Evolutionary conservation across 495 filamentous ascomycete genomes (phyloP).

Genomic region (Tetracladium setigerum): DNA sequence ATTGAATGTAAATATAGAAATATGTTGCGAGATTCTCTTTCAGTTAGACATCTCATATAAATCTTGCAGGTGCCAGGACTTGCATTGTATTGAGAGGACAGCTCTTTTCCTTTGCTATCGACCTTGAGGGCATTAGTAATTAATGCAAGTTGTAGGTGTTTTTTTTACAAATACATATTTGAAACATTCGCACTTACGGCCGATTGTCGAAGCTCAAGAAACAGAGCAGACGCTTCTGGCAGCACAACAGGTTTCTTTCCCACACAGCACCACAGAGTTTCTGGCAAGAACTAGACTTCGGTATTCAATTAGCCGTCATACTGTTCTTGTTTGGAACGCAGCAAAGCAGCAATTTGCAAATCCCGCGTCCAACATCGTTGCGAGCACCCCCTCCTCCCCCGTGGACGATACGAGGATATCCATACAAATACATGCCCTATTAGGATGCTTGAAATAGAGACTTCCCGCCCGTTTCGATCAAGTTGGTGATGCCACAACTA

Average conservation of each 20-base stretch:
- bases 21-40: too few relatives aligned
- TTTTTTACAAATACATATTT: too few relatives aligned
- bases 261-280: conserved; percentile 64
- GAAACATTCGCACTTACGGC: conserved; percentile 30
- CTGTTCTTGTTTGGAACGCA: conserved; percentile 82
- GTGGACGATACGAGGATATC: conserved; percentile 87
- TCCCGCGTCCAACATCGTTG: conserved; percentile 88
- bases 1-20: too few relatives aligned
- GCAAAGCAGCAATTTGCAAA: conserved; percentile 86
- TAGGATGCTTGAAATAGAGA: conserved; percentile 67
- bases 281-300: conserved; percentile 67
- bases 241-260: conserved; percentile 57
- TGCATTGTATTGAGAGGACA: too few relatives aligned
- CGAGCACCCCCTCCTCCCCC: conserved; percentile 85
- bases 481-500: conserved; percentile 75
- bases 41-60: too few relatives aligned
- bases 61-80: too few relatives aligned
- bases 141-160: too few relatives aligned
- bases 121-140: too few relatives aligned
- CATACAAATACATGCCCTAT: conserved; percentile 75
- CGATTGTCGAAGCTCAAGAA: conserved; percentile 81
- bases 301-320: conserved; percentile 88
- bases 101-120: too few relatives aligned
- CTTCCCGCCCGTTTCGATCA: conserved; percentile 65
- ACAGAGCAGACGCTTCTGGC: conserved; percentile 76